Evolutionary conservation across 2,329 filamentous ascomycete species (phyloP).

Genomic region (Pseudogymnoascus sp.): DNA sequence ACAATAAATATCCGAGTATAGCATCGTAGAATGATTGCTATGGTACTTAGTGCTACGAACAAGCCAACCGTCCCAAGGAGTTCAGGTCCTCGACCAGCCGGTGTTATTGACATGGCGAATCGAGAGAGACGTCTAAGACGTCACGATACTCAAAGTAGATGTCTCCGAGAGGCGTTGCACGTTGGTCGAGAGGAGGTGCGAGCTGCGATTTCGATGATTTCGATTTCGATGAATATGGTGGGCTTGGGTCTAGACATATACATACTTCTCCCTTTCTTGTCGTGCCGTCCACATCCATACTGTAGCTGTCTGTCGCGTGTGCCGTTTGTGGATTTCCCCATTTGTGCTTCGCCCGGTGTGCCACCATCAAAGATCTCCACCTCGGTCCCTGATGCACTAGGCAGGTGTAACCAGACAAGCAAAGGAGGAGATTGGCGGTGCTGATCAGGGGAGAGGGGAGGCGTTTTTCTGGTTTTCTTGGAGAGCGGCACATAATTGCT

Average conservation of each 20-base stretch:
- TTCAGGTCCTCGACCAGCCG: constrained; percentile 15
- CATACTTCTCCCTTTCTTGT: background rate
- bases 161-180: background rate
- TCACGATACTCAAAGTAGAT: background rate
- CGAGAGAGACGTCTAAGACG: background rate
- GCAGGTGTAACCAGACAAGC: background rate
- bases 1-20: constrained; percentile 25
- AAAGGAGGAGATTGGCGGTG: background rate
- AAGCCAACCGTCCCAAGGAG: constrained; percentile 16
- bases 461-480: background rate
- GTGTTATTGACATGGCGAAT: constrained; percentile 7
- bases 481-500: constrained; percentile 2
- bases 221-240: background rate
- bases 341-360: background rate
- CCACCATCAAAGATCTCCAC: background rate
- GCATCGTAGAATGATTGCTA: constrained; percentile 23
- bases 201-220: background rate
- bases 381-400: background rate
- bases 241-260: background rate
- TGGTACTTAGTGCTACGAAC: constrained; percentile 31
- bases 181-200: background rate
- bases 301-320: background rate
- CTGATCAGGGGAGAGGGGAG: background rate
- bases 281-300: background rate
- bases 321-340: background rate